These are phyloP conservation scores for Corylus heterophylla DNA, from an alignment of 306 rosid genomes.

Conservation along the genomic window DNA sequence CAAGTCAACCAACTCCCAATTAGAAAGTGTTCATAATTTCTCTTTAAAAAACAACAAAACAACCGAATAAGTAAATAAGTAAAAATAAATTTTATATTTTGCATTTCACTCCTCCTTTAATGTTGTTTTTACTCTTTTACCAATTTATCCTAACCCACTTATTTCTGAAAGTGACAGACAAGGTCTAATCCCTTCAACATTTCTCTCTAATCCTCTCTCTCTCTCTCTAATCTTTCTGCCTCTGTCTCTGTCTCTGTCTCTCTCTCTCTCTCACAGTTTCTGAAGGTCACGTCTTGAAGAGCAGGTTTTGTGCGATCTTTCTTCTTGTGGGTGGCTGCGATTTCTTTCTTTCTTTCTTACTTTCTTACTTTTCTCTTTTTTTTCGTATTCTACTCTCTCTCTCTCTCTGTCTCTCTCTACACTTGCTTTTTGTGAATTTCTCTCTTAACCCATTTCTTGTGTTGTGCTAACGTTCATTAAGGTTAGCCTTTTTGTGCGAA, in stretches of 20 bases:
- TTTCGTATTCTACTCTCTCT: constrained; percentile 6
- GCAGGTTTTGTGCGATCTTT: constrained; percentile 35
- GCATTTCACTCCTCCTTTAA: no score
- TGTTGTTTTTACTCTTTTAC: no score
- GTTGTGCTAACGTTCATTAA: neutral
- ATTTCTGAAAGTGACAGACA: no score
- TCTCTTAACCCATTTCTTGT: neutral
- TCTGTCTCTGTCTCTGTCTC: neutral
- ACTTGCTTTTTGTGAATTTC: neutral
- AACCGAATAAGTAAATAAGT: no score
- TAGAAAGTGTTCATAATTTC: neutral
- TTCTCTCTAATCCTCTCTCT: neutral
- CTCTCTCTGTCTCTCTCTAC: neutral
- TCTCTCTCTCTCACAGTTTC: neutral
- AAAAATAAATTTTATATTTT: no score
- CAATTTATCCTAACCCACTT: no score
- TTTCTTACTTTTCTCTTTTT: constrained; percentile 22
- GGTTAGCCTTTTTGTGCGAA: constrained; percentile 3
- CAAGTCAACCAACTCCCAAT: neutral
- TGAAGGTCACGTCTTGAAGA: constrained; percentile 25
- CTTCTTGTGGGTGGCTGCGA: constrained; percentile 31
- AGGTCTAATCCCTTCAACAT: no score
- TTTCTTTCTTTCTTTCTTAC: constrained; percentile 26
- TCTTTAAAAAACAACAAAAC: no score
- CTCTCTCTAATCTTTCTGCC: constrained; percentile 2